phyloP scores from a whole-genome alignment of 179 eudicot species.

The Corrigiola litoralis region DNA sequence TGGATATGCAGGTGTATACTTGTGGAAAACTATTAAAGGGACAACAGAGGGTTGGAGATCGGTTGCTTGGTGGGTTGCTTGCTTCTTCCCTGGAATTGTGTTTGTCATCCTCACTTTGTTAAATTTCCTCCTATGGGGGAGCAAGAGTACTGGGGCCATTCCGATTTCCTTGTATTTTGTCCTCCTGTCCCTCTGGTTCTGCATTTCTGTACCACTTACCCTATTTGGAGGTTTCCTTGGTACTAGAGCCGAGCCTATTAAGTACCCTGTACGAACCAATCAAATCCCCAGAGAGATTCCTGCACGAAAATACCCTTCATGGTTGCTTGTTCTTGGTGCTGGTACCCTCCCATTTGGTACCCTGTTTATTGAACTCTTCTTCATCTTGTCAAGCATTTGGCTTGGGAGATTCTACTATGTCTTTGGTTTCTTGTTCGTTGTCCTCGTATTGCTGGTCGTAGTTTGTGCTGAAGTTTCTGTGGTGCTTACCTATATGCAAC shows the following conservation, averaged over 20 bases:
- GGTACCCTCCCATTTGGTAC: conserved; percentile 75
- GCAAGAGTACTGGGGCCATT: conserved; percentile 61
- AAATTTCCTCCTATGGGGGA: conserved; percentile 65
- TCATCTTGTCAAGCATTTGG: conserved; percentile 74
- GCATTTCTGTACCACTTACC: conserved; percentile 64
- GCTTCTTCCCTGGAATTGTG: conserved; percentile 61
- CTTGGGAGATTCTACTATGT: conserved; percentile 69
- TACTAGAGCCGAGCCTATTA: conserved; percentile 48
- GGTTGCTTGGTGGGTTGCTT: conserved; percentile 58
- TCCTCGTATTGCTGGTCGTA: conserved; percentile 45
- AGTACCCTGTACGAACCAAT: conserved; percentile 62
- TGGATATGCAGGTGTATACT: conserved; percentile 58
- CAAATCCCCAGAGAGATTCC: conserved; percentile 72
- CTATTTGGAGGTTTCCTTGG: conserved; percentile 60
- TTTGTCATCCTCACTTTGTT: conserved; percentile 45
- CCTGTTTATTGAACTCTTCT: conserved; percentile 66
- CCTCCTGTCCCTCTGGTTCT: conserved; percentile 61
- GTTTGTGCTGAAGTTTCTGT: conserved; percentile 70
- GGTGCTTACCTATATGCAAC: conserved; percentile 68
- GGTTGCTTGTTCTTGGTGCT: conserved; percentile 76
- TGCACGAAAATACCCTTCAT: conserved; percentile 60
- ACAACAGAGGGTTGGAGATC: conserved; percentile 59
- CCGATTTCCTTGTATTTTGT: conserved; percentile 57
- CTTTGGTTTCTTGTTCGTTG: conserved; percentile 60
- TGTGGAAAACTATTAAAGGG: conserved; percentile 56